Evolutionary conservation across 202 grass and related monocot species (phyloP).

Genomic region (Hordeum pubiflorum): DNA sequence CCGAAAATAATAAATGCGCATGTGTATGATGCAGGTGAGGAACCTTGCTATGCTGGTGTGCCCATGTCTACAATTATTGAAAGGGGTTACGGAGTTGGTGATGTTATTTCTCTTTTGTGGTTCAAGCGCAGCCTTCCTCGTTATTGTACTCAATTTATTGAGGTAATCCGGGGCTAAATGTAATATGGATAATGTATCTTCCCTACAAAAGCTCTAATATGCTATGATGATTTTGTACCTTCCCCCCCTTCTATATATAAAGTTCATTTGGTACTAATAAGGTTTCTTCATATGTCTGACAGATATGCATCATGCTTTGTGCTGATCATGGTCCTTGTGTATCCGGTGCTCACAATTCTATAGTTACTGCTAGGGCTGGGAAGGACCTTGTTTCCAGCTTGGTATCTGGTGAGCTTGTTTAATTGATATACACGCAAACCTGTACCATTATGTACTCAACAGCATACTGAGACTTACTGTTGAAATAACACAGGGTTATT

Average conservation of each 20-base stretch:
- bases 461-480: not conserved
- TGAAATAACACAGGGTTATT: conserved; percentile 61
- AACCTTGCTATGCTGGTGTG: conserved; percentile 95
- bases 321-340: conserved; percentile 98
- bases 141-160: conserved; percentile 99
- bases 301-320: conserved; percentile 98
- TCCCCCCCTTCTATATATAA: not conserved
- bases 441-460: not conserved
- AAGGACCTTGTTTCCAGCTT: conserved; percentile 98
- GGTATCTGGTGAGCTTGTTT: conserved; percentile 73
- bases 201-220: not conserved
- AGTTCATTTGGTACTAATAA: conserved; percentile 25
- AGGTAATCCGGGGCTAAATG: conserved; percentile 44
- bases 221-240: not conserved
- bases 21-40: conserved; percentile 60
- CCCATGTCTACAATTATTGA: conserved; percentile 98
- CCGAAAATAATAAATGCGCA: not conserved
- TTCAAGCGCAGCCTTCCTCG: conserved; percentile 97
- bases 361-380: conserved; percentile 91
- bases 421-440: conserved; percentile 20
- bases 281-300: conserved; percentile 19
- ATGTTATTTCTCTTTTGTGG: conserved; percentile 99
- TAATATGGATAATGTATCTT: not conserved
- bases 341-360: conserved; percentile 96
- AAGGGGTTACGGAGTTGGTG: conserved; percentile 83